phyloP scores from a whole-genome alignment of 2,329 filamentous ascomycete species.

The Tricladium varicosporioides region DNA sequence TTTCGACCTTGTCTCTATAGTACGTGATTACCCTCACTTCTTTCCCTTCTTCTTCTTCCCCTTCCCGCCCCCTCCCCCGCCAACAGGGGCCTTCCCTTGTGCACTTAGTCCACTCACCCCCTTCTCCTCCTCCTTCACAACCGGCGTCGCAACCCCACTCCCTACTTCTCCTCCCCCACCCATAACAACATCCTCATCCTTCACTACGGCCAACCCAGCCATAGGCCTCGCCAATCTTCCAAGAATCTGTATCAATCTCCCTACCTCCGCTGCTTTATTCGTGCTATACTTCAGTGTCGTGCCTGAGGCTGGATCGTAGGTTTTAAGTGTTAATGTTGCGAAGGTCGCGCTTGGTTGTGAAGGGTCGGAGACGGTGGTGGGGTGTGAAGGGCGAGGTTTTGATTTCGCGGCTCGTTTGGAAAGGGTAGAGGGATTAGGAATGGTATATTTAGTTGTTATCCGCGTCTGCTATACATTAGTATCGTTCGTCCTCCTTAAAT shows the following conservation, averaged over 20 bases:
- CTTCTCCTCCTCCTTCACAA: conserved; percentile 25
- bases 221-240: conserved; percentile 72
- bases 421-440: conserved; percentile 42
- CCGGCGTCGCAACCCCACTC: conserved; percentile 24
- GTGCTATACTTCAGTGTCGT: conserved; percentile 88
- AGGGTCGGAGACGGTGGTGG: conserved; percentile 33
- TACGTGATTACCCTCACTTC: conserved; percentile 46
- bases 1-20: too few relatives aligned
- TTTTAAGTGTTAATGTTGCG: conserved; percentile 80
- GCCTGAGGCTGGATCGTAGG: conserved; percentile 80
- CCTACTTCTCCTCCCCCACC: conserved; percentile 2
- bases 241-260: conserved; percentile 71
- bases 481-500: conserved; percentile 11
- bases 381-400: conserved; percentile 26
- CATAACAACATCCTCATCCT: conserved; percentile 35
- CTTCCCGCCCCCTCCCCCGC: conserved; percentile 37
- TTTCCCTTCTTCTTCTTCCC: conserved; percentile 74
- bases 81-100: conserved; percentile 48
- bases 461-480: conserved; percentile 59
- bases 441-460: conserved; percentile 90
- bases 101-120: conserved; percentile 39
- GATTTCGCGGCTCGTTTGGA: conserved; percentile 28
- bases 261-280: conserved; percentile 86
- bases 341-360: conserved; percentile 48
- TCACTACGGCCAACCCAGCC: conserved; percentile 49